Evolutionary conservation across 345 rosid species (phyloP), one percentile per base, ranked within the genome.

Genomic region (Bruguiera sexangula): DNA sequence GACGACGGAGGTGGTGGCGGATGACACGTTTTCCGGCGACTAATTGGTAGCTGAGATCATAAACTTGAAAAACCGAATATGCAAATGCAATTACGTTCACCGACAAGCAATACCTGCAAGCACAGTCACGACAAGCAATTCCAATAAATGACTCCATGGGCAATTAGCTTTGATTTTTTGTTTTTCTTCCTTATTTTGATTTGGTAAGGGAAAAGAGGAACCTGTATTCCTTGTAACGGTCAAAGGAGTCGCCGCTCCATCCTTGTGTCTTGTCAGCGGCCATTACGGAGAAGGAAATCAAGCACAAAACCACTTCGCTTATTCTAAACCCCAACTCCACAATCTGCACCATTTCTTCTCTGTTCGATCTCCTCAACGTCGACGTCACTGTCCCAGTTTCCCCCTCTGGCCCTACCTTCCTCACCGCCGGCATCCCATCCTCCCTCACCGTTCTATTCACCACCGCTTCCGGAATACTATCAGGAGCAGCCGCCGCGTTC

Each of bases 171-270:
- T 53, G 22, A 53, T 6, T 19, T 6, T 19, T 15, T 18, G 8
- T 15, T 51, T 18, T 53, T 53, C 7, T 3, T 31, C 32, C 32
- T 31, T 31, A 31, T 31, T 32, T 32, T 32, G 36, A 6, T 54
- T 26, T n/a, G 8, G 26, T 21, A 54, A 54, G 58, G 58, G 57
- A n/a, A 10, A 3, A 10, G 8, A 27, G 19, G 58, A 2, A 89
- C 99, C 96, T 88, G 85, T 89, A 96, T 75, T 92, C 99, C 78
- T 69, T 86, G 75, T 96, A 96, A 24, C 98, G 96, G 75, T 96
- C 90, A 66, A 81, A 96, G 27, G 99, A 96, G 75, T 96, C 99
- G 46, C 99, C 99, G 18, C 96, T 88, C 99, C 98, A 96, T 6
- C 99, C 99, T 71, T 85, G 88, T 31, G 98, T 96, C 83, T 85